Conservation (phyloP, 2,329 filamentous ascomycete genomes). For the Talaromyces sp. region DNA sequence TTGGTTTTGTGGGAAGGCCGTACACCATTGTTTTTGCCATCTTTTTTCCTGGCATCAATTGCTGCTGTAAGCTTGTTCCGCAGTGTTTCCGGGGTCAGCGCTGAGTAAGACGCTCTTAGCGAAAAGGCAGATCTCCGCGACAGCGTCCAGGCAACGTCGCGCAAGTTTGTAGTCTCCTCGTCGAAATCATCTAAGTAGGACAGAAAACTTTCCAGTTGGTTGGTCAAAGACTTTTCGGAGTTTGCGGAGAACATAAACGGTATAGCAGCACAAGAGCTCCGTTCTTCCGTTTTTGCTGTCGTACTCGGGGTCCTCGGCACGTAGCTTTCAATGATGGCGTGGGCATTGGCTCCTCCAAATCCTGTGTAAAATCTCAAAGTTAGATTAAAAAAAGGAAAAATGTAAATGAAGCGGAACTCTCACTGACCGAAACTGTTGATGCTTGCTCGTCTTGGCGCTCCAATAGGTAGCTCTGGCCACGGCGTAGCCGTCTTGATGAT, state of each 20-base stretch:
- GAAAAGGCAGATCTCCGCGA: slow-evolving; percentile 1
- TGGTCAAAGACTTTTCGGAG: not conserved
- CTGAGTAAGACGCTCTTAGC: not conserved
- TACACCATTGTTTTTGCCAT: not conserved
- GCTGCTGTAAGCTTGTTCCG: not conserved
- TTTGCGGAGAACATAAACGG: slow-evolving; percentile 15
- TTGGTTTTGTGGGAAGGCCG: not conserved
- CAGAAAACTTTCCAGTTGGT: not conserved
- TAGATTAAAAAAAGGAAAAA: not conserved
- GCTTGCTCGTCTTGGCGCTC: slow-evolving; percentile 14
- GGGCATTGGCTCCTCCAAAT: slow-evolving; percentile 33
- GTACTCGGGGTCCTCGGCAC: not conserved
- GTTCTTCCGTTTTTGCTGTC: not conserved
- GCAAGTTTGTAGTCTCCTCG: not conserved
- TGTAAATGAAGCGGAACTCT: not conserved
- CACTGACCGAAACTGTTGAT: slow-evolving; percentile 43
- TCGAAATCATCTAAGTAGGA: not conserved
- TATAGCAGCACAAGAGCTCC: not conserved
- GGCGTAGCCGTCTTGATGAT: slow-evolving; percentile 17
- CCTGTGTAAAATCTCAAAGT: slow-evolving; percentile 14
- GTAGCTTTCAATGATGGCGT: slow-evolving; percentile 21
- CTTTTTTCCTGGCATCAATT: not conserved
- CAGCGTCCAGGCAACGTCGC: slow-evolving; percentile 13
- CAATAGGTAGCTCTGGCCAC: slow-evolving; percentile 19
- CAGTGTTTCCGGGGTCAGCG: not conserved